Percentiles rank a stretch among this genome's conserved stretches.
phyloP scores from a whole-genome alignment of 257 asterid genomes.

The Ehretia macrophylla region DNA sequence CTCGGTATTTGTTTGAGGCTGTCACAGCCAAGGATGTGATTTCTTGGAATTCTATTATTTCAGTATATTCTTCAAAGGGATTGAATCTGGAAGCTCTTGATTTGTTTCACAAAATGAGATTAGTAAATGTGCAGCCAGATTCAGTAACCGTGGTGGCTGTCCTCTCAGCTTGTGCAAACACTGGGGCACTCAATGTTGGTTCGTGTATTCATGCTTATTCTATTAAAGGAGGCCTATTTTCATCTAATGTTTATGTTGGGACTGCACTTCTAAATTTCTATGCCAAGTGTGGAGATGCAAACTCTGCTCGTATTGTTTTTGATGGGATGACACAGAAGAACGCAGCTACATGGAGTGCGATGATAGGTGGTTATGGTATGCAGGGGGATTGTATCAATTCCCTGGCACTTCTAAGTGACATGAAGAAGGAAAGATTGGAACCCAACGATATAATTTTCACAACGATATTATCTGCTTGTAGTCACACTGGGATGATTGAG shows the following conservation, averaged over 20 bases:
- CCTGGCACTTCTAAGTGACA: conserved; percentile 31
- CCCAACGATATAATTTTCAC: conserved; percentile 53
- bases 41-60: conserved; percentile 57
- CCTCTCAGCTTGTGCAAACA: conserved; percentile 45
- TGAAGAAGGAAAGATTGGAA: conserved; percentile 40
- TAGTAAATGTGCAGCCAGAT: conserved; percentile 31
- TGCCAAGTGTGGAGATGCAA: conserved; percentile 56
- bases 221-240: conserved; percentile 35
- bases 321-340: conserved; percentile 46
- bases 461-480: conserved; percentile 46
- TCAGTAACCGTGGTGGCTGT: conserved; percentile 44
- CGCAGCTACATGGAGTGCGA: conserved; percentile 49
- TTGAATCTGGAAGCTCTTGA: conserved; percentile 31
- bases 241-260: conserved; percentile 36
- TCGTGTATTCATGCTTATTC: conserved; percentile 45
- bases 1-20: conserved; percentile 33
- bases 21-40: conserved; percentile 36
- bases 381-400: conserved; percentile 44
- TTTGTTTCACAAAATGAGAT: conserved; percentile 45
- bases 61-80: conserved; percentile 39
- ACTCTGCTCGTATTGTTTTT: conserved; percentile 42
- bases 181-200: conserved; percentile 36
- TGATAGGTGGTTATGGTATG: conserved; percentile 53
- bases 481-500: conserved; percentile 44
- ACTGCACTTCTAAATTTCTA: conserved; percentile 54